Conservation (phyloP, 225 moss, liverwort and hornwort species). For the Pseudoscleropodium purum region DNA sequence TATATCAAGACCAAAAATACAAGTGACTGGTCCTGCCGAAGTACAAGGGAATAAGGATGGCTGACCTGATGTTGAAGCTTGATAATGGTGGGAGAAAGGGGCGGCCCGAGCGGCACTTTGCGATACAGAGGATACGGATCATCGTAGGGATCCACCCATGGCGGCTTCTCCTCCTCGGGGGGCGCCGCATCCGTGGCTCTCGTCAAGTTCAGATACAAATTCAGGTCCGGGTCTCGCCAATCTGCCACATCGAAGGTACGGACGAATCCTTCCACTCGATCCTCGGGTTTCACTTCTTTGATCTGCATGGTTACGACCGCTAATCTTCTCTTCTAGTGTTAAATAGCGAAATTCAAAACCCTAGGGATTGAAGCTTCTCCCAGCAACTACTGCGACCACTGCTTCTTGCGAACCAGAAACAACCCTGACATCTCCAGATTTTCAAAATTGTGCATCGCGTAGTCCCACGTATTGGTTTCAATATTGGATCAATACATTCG, state of each 20-base stretch:
- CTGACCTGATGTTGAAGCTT: constrained; percentile 17
- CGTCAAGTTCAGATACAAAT: constrained; percentile 27
- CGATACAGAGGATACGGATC: constrained; percentile 27
- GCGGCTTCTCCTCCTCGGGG: neutral
- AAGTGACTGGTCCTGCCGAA: neutral
- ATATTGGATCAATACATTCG: neutral
- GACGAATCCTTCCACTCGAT: constrained; percentile 20
- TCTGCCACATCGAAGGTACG: constrained; percentile 5
- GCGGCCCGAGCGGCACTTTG: neutral
- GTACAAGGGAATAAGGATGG: neutral
- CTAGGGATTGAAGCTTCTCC: neutral
- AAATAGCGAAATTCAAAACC: neutral
- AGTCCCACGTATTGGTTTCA: neutral
- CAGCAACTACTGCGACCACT: neutral
- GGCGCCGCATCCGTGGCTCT: constrained; percentile 17
- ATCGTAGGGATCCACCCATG: constrained; percentile 18
- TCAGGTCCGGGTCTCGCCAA: constrained; percentile 14
- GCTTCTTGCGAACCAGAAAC: neutral
- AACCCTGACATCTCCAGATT: neutral
- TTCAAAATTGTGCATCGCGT: neutral
- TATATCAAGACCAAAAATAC: neutral
- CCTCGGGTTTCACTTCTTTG: constrained; percentile 1
- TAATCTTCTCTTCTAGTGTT: neutral
- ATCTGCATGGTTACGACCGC: neutral
- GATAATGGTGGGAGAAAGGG: neutral